A percentile compares a stretch with the other conserved stretches of the same genome.
These are phyloP conservation scores for Melastoma malabathricum DNA, from an alignment of 345 rosid genomes.

Conservation along the genomic window DNA sequence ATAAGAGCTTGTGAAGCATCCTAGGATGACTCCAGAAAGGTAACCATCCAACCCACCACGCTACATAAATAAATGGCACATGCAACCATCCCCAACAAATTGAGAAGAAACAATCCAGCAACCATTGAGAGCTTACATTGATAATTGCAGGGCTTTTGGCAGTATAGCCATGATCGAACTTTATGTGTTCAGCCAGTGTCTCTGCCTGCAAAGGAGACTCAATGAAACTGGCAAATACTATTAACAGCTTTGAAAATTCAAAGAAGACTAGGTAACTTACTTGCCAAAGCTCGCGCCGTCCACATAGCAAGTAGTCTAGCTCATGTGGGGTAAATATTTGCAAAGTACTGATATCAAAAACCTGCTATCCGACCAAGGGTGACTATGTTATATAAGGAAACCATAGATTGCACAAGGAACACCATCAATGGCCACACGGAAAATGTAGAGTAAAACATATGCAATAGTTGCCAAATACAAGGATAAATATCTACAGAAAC, in stretches of 20 bases:
- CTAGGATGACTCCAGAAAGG: too few relatives aligned
- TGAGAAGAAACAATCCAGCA: not conserved
- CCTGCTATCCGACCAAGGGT: slow-evolving; percentile 30
- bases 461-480: too few relatives aligned
- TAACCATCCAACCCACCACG: too few relatives aligned
- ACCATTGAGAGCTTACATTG: slow-evolving; percentile 25
- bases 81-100: not conserved
- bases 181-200: slow-evolving; percentile 81
- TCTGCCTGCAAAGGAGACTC: slow-evolving; percentile 39
- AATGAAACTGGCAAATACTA: not conserved
- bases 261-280: slow-evolving; percentile 16
- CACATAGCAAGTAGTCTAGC: slow-evolving; percentile 88
- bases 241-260: too few relatives aligned
- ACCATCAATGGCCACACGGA: too few relatives aligned
- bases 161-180: slow-evolving; percentile 96
- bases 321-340: slow-evolving; percentile 90
- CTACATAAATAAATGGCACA: too few relatives aligned
- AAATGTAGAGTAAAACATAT: too few relatives aligned
- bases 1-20: too few relatives aligned
- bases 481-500: too few relatives aligned
- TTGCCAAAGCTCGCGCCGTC: slow-evolving; percentile 98
- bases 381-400: too few relatives aligned
- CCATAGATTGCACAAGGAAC: too few relatives aligned
- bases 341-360: slow-evolving; percentile 75
- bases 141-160: slow-evolving; percentile 90